A percentile compares a stretch with the other conserved stretches of the same genome.
These are phyloP conservation scores for Lactarius hengduanensis DNA, from an alignment of 768 basidiomycete species.

Conservation along the genomic window DNA sequence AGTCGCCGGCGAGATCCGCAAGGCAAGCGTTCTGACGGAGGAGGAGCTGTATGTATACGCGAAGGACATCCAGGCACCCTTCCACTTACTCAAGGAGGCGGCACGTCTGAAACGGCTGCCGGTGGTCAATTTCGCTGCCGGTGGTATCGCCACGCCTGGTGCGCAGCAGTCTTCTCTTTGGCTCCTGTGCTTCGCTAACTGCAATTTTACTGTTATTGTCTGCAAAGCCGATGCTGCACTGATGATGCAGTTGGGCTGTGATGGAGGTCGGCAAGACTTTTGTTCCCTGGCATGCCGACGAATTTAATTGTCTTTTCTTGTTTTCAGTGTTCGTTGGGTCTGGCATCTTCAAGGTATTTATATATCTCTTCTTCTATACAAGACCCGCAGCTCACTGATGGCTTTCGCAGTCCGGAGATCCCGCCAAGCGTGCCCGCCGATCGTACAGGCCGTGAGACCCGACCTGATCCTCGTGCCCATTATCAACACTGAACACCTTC, in stretches of 20 bases:
- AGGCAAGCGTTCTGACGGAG: constrained; percentile 84
- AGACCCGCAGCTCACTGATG: constrained; percentile 6
- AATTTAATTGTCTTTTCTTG: constrained; percentile 1
- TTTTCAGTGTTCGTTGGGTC: constrained; percentile 91
- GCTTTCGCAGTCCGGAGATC: constrained; percentile 72
- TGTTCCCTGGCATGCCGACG: constrained; percentile 10
- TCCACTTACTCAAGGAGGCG: constrained; percentile 93
- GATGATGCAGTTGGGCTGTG: constrained; percentile 99
- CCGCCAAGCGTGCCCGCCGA: constrained; percentile 89
- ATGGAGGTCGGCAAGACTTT: constrained; percentile 65
- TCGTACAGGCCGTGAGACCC: constrained; percentile 83
- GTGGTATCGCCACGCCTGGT: constrained; percentile 92
- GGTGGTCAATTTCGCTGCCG: constrained; percentile 96
- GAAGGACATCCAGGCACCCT: constrained; percentile 90
- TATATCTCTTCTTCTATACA: constrained; percentile 38
- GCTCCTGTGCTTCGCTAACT: background rate
- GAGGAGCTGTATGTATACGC: constrained; percentile 94
- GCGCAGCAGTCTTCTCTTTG: constrained; percentile 28
- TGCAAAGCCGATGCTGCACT: constrained; percentile 84
- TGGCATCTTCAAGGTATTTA: constrained; percentile 84
- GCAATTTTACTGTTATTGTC: constrained; percentile 26
- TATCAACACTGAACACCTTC: constrained; percentile 21
- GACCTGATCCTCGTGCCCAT: constrained; percentile 3
- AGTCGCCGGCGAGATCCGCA: constrained; percentile 81
- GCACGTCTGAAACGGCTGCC: constrained; percentile 91